Conservation (phyloP, 148 eudicot species). For the Talinum fruticosum region DNA sequence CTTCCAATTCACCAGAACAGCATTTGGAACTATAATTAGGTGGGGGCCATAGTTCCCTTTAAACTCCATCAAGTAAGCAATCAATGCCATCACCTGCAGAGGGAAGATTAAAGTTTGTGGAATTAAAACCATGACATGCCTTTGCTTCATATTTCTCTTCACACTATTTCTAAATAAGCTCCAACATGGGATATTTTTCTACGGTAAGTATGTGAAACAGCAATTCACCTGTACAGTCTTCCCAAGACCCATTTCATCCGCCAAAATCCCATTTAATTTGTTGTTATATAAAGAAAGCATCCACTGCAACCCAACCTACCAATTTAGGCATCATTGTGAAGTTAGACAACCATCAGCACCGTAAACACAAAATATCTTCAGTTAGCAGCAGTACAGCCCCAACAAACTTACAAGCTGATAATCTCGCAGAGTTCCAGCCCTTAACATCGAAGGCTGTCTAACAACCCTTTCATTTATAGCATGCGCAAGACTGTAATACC, state of each 20-base stretch:
- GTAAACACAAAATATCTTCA: conserved; percentile 6
- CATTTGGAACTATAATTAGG: conserved; percentile 97
- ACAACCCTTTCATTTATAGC: conserved; percentile 93
- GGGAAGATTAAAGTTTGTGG: neutral
- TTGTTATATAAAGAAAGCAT: conserved; percentile 98
- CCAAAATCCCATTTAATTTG: conserved; percentile 97
- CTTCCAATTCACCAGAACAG: conserved; percentile 99
- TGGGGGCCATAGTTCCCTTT: conserved; percentile 99
- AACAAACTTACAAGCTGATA: conserved; percentile 86
- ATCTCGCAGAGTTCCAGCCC: conserved; percentile 92
- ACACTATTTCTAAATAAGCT: neutral
- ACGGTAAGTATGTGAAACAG: neutral
- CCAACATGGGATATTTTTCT: neutral
- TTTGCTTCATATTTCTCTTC: neutral
- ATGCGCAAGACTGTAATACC: conserved; percentile 96
- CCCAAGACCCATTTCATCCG: conserved; percentile 99
- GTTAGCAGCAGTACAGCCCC: conserved; percentile 5
- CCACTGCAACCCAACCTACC: conserved; percentile 99
- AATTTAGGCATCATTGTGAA: conserved; percentile 21
- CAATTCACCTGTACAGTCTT: conserved; percentile 89
- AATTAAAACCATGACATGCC: neutral
- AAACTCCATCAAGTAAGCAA: conserved; percentile 96
- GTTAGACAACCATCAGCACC: conserved; percentile 17
- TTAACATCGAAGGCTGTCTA: conserved; percentile 94
- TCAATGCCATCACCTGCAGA: conserved; percentile 89